A percentile compares a stretch with the other conserved stretches of the same genome.
Conservation (phyloP, 805 yeast species). For the Saccharomyces mikatae region DNA sequence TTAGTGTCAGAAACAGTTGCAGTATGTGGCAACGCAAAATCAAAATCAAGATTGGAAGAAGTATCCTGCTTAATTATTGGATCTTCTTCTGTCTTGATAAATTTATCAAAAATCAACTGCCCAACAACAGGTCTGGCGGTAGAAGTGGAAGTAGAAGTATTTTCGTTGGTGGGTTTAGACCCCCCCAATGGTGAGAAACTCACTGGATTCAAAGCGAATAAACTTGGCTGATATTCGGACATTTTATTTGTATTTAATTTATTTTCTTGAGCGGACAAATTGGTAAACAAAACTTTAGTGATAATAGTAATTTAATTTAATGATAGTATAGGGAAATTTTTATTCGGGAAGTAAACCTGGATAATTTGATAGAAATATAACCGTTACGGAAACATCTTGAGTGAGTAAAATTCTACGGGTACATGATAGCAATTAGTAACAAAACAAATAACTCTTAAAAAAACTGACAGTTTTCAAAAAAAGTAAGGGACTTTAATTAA, state of each 20-base stretch:
- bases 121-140: slow-evolving; percentile 14
- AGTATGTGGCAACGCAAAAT: neutral
- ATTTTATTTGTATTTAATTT: slow-evolving; percentile 3
- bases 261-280: neutral
- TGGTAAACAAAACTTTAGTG: slow-evolving; percentile 1
- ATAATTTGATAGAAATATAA: slow-evolving; percentile 2
- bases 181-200: slow-evolving; percentile 1
- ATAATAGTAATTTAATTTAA: slow-evolving; percentile 3
- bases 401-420: neutral
- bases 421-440: neutral
- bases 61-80: neutral
- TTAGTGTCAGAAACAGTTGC: neutral
- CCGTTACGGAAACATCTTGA: slow-evolving; percentile 9
- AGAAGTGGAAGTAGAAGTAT: neutral
- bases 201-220: slow-evolving; percentile 4
- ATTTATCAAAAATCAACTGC: slow-evolving; percentile 22
- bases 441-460: slow-evolving; percentile 1
- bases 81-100: slow-evolving; percentile 14
- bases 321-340: neutral
- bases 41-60: slow-evolving; percentile 2
- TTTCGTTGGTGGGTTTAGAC: neutral
- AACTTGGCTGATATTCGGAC: slow-evolving; percentile 12
- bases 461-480: neutral
- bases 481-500: neutral
- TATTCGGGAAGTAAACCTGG: slow-evolving; percentile 1